Percentiles rank a stretch among this genome's conserved stretches.
These are phyloP conservation scores for Bisporella sp. DNA, from an alignment of 2,329 filamentous ascomycete species.

Conservation along the genomic window DNA sequence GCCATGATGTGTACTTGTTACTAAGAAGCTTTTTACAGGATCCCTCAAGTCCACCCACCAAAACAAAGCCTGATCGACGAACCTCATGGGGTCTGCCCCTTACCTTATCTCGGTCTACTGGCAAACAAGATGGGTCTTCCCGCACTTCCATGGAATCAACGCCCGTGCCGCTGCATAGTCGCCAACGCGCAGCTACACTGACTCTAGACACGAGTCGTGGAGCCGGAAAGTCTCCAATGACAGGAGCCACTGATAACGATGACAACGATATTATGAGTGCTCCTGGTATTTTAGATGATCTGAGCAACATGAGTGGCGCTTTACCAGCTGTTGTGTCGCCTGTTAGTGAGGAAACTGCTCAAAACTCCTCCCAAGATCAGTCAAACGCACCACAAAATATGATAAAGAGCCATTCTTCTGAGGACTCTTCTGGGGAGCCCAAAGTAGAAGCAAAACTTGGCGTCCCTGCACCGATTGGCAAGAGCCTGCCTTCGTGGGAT, in stretches of 20 bases:
- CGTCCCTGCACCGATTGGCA: slow-evolving; percentile 27
- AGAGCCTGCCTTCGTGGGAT: slow-evolving; percentile 30
- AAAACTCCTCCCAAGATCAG: too few species aligned
- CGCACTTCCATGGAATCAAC: slow-evolving; percentile 13
- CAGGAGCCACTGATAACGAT: not conserved
- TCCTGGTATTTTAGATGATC: not conserved
- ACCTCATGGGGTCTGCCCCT: slow-evolving; percentile 37
- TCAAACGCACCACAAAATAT: not conserved
- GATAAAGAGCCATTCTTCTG: not conserved
- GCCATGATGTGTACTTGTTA: slow-evolving; percentile 19
- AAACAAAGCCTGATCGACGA: slow-evolving; percentile 31
- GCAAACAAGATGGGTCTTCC: slow-evolving; percentile 21
- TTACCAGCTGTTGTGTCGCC: not conserved
- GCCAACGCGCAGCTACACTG: slow-evolving; percentile 9
- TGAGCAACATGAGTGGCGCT: slow-evolving; percentile 10
- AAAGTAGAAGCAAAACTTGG: not conserved
- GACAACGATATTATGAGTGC: not conserved
- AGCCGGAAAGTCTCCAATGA: slow-evolving; percentile 1
- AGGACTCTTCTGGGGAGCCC: not conserved
- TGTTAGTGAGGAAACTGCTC: too few species aligned
- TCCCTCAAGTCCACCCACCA: slow-evolving; percentile 26
- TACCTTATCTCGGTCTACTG: slow-evolving; percentile 29
- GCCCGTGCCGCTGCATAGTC: slow-evolving; percentile 2
- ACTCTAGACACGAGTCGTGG: slow-evolving; percentile 14
- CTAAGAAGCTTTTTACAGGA: slow-evolving; percentile 29